Evolutionary conservation across 208 protist genomes (phyloP).

Genomic region (Blechomonas ayalai): DNA sequence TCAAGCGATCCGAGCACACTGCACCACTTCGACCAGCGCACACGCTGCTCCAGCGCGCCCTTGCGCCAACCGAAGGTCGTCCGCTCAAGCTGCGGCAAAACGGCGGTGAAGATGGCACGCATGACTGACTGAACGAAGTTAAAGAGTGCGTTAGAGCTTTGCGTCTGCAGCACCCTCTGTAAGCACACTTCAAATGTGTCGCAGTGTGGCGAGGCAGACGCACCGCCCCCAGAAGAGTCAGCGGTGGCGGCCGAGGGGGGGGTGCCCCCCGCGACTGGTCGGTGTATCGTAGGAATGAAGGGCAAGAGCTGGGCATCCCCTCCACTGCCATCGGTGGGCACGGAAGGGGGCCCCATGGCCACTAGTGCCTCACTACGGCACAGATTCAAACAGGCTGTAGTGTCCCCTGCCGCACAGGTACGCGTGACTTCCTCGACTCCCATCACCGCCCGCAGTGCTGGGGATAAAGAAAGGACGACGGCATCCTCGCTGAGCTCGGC

Average conservation of each 20-base stretch:
- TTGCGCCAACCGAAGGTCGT: constrained; percentile 10
- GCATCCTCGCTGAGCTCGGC: too few relatives aligned
- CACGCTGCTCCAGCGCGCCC: constrained; percentile 6
- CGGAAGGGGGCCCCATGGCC: too few relatives aligned
- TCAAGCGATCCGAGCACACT: constrained; percentile 12
- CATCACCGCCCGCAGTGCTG: too few relatives aligned
- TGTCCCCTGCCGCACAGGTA: too few relatives aligned
- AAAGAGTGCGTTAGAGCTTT: constrained; percentile 3
- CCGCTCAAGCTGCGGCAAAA: constrained; percentile 14
- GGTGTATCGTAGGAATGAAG: too few relatives aligned
- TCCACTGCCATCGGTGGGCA: too few relatives aligned
- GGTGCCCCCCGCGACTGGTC: background rate
- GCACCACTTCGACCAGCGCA: constrained; percentile 14
- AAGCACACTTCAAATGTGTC: constrained; percentile 14
- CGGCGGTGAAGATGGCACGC: constrained; percentile 14
- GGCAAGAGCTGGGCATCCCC: too few relatives aligned
- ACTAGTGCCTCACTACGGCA: too few relatives aligned
- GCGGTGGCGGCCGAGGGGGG: background rate
- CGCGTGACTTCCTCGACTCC: too few relatives aligned
- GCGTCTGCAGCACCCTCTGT: constrained; percentile 5
- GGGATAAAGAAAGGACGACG: too few relatives aligned
- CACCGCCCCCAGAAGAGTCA: background rate
- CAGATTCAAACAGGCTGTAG: too few relatives aligned
- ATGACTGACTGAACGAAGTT: constrained; percentile 16
- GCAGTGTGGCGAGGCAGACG: too few relatives aligned